Conservation (phyloP, 805 yeast genomes). For the Candida insectalens region DNA sequence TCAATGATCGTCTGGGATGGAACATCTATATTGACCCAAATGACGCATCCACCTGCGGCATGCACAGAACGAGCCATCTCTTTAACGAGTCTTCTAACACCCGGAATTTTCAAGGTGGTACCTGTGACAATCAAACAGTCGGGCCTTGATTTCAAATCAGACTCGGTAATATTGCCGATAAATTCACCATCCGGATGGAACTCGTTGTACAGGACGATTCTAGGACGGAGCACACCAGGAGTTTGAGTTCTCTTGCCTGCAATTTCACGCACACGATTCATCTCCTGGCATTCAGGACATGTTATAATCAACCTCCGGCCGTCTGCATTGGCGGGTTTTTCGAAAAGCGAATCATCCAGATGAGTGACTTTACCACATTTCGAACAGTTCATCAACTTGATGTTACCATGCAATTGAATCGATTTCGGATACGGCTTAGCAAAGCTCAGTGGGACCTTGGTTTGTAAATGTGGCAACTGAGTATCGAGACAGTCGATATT, state of each 20-base stretch:
- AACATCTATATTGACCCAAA: slow-evolving; percentile 52
- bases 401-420: slow-evolving; percentile 79
- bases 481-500: slow-evolving; percentile 78
- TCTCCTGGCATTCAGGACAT: slow-evolving; percentile 58
- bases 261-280: slow-evolving; percentile 42
- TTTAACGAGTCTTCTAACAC: slow-evolving; percentile 51
- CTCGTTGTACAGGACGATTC: slow-evolving; percentile 65
- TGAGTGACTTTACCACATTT: slow-evolving; percentile 56
- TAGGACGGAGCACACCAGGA: slow-evolving; percentile 51
- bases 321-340: slow-evolving; percentile 3
- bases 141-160: slow-evolving; percentile 55
- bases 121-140: slow-evolving; percentile 80
- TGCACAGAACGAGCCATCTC: slow-evolving; percentile 52
- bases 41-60: slow-evolving; percentile 45
- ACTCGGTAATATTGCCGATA: slow-evolving; percentile 65
- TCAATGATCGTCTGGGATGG: slow-evolving; percentile 42
- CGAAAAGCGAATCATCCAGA: slow-evolving; percentile 44
- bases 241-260: slow-evolving; percentile 62
- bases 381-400: slow-evolving; percentile 63
- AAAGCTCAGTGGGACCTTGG: slow-evolving; percentile 37
- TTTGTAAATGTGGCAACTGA: slow-evolving; percentile 38
- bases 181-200: slow-evolving; percentile 82
- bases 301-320: slow-evolving; percentile 29
- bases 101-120: slow-evolving; percentile 75
- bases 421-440: slow-evolving; percentile 36